Evolutionary conservation across 129 eudicot species (phyloP).

Genomic region (Silybum marianum): DNA sequence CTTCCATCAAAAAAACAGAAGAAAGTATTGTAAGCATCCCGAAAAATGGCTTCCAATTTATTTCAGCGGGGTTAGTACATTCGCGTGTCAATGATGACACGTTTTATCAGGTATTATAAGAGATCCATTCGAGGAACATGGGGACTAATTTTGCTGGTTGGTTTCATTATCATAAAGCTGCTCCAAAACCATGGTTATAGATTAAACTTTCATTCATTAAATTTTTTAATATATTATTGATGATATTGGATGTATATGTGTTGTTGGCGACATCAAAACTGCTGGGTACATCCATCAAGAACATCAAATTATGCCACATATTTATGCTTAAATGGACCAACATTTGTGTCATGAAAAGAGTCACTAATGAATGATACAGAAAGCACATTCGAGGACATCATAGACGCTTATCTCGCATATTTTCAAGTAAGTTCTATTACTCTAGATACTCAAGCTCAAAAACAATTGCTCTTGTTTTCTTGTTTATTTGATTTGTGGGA

Average conservation of each 20-base stretch:
- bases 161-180: no score
- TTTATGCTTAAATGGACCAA: no score
- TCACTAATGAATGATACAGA: constrained; percentile 54
- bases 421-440: constrained; percentile 52
- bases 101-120: background rate
- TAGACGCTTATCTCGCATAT: constrained; percentile 93
- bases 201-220: no score
- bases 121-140: no score
- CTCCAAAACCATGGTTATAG: no score
- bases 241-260: background rate
- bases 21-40: background rate
- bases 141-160: no score
- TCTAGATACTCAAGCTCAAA: background rate
- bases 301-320: no score
- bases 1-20: background rate
- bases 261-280: background rate
- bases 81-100: background rate
- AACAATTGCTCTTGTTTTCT: background rate
- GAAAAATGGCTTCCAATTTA: no score
- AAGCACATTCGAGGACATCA: constrained; percentile 82
- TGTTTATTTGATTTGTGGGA: background rate
- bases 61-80: no score
- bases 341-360: no score
- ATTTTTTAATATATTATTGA: no score
- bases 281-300: background rate